These are phyloP conservation scores for Scutellaria minor DNA, from an alignment of 257 asterid genomes.

Conservation along the genomic window DNA sequence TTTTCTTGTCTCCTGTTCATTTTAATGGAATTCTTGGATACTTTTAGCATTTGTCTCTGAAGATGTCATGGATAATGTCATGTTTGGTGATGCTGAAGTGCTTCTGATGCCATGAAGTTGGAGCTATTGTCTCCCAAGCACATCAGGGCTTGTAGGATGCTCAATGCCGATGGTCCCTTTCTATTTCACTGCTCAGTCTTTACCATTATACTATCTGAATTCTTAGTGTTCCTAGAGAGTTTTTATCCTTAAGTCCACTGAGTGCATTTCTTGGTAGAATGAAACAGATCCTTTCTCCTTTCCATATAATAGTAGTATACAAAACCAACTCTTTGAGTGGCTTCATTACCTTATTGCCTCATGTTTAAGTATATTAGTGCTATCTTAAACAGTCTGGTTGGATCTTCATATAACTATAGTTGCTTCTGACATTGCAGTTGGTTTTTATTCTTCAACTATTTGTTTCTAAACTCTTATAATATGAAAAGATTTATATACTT, in stretches of 20 bases:
- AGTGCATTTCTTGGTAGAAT: conserved; percentile 24
- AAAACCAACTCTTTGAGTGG: background rate
- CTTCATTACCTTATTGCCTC: conserved; percentile 18
- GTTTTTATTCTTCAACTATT: conserved; percentile 4
- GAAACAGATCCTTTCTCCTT: background rate
- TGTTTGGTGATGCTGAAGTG: background rate
- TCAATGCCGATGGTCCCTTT: background rate
- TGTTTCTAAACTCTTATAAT: conserved; percentile 25
- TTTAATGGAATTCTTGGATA: background rate
- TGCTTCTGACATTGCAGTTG: conserved; percentile 11
- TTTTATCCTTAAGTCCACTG: conserved; percentile 1
- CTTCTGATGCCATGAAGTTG: too few species aligned
- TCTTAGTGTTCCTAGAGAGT: conserved; percentile 8
- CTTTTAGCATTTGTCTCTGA: background rate
- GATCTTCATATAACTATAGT: conserved; percentile 22
- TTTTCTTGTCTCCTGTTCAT: conserved; percentile 1
- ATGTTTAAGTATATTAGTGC: conserved; percentile 23
- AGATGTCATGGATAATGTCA: background rate
- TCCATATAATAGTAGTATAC: background rate
- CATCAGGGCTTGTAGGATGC: too few species aligned
- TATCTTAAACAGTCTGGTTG: conserved; percentile 21
- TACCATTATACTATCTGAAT: background rate
- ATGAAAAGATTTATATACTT: conserved; percentile 17
- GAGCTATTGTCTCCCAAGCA: too few species aligned
- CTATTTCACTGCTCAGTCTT: background rate